Evolutionary conservation across 257 asterid species (phyloP), one percentile per base, ranked within the genome.

Genomic region (Solanum bukasovii): DNA sequence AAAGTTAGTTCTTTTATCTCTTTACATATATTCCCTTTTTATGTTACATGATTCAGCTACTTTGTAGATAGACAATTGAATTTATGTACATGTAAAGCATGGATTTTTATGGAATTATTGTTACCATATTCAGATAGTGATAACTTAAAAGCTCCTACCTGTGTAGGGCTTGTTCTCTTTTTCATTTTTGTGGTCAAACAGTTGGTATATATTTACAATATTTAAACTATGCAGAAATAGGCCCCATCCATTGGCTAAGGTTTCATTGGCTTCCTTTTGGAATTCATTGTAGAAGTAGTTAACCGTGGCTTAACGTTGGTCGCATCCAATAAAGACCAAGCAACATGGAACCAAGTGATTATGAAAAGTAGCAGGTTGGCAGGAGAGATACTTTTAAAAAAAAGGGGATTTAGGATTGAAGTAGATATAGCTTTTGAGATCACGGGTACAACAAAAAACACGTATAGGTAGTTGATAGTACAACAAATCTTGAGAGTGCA

Each of bases 1-100:
- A 91, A 95, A 92, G 99, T 97, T 29, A 82, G 97, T 90, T 14
- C 63, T 27, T 37, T 78, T 87, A 29, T 25, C 71, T 68, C 46
- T 46, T 12, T 52, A 20, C 82, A 44, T 38, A 40, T 89, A 42
- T 75, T 27, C 83, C 89, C 33, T 83, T 70, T 88, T 52, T 16
- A 52, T 52, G 63, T 52, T 52, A 49, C 61, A 49, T 49, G 61
- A 49, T 49, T 49, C 61, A 49, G 23, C 23, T 49, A 6, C 63
- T 52, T 29, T 29, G 8, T 68, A 68, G 37, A 68, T 29, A 29
- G 38, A 70, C 20, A 68, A 68, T 68, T 70, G 77, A 14, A 70
- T 29, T 13, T 18, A 70, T 13, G 5, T 29, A 29, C 8, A 70
- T 70, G 8, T 13, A 29, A 70, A 70, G 38, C 77, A 70, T 29